A percentile compares a stretch with the other conserved stretches of the same genome.
Conservation (phyloP, 164 flowering plant species). For the Protea cynaroides region DNA sequence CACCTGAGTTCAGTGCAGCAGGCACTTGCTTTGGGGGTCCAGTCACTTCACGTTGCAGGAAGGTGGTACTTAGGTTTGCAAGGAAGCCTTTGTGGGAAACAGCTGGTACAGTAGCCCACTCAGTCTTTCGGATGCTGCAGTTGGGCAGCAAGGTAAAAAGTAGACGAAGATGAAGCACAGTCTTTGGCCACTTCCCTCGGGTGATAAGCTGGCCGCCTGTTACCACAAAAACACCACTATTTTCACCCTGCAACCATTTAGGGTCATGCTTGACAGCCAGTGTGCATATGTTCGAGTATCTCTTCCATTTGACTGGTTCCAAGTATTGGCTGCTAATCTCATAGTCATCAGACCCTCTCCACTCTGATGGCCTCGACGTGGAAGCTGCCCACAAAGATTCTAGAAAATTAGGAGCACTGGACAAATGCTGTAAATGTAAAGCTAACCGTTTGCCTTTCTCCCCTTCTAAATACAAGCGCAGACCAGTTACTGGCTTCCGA, state of each 20-base stretch:
- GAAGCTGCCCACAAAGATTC: conserved; percentile 15
- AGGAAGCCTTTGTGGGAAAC: conserved; percentile 55
- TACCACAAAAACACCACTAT: conserved; percentile 56
- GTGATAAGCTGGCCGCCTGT: conserved; percentile 81
- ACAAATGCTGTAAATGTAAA: conserved; percentile 75
- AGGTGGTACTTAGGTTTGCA: conserved; percentile 52
- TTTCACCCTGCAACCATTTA: conserved; percentile 44
- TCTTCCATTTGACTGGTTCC: conserved; percentile 65
- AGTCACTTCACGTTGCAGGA: conserved; percentile 31
- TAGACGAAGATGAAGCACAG: conserved; percentile 70
- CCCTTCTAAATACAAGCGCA: conserved; percentile 81
- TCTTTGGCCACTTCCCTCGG: conserved; percentile 71
- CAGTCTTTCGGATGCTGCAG: conserved; percentile 53
- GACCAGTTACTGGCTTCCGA: conserved; percentile 69
- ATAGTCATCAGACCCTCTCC: conserved; percentile 71
- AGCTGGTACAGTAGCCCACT: conserved; percentile 65
- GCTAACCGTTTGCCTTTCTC: conserved; percentile 75
- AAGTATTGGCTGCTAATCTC: conserved; percentile 38
- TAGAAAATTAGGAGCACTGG: conserved; percentile 60
- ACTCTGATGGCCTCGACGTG: conserved; percentile 25
- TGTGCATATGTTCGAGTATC: conserved; percentile 71
- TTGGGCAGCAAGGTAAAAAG: conserved; percentile 60
- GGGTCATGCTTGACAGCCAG: conserved; percentile 60
- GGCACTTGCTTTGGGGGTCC: conserved; percentile 45
- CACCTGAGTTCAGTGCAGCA: conserved; percentile 58